Conservation (phyloP, 2,329 filamentous ascomycete species). For the Aureobasidium lini region DNA sequence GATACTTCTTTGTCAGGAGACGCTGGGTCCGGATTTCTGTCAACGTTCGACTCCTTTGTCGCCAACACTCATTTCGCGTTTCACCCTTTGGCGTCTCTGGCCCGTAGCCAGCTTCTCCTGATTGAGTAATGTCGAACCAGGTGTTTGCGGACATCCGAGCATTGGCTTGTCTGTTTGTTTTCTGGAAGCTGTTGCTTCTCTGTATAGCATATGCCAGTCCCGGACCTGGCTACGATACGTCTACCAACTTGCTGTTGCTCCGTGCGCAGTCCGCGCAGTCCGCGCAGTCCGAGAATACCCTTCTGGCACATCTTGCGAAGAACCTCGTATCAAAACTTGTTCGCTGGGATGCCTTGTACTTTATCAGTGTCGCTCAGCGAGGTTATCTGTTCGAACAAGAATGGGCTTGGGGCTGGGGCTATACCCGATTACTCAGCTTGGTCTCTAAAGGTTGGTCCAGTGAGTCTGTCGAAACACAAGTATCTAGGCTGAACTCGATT, state of each 20-base stretch:
- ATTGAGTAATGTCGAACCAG: neutral
- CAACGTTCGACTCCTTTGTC: slow-evolving; percentile 13
- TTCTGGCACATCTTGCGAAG: neutral
- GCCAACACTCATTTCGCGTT: slow-evolving; percentile 5
- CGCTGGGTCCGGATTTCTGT: neutral
- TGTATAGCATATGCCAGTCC: slow-evolving; percentile 51
- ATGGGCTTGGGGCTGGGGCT: slow-evolving; percentile 68
- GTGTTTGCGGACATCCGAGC: slow-evolving; percentile 14
- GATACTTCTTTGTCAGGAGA: slow-evolving; percentile 5
- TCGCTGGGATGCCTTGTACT: slow-evolving; percentile 79
- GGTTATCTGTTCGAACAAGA: slow-evolving; percentile 73
- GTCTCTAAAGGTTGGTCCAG: slow-evolving; percentile 34
- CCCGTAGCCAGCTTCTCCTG: neutral
- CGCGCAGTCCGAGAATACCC: slow-evolving; percentile 16
- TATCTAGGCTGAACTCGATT: neutral
- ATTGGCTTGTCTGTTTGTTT: slow-evolving; percentile 40
- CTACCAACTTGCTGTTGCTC: slow-evolving; percentile 48
- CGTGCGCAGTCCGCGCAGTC: slow-evolving; percentile 17
- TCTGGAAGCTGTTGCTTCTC: slow-evolving; percentile 64
- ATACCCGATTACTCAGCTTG: slow-evolving; percentile 39
- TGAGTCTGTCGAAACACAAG: slow-evolving; percentile 15
- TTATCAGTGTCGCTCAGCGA: slow-evolving; percentile 52
- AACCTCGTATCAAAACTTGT: slow-evolving; percentile 49
- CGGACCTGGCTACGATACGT: slow-evolving; percentile 70
- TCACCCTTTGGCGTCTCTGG: slow-evolving; percentile 2